These are phyloP conservation scores for Acanthamoeba sp. DNA, from an alignment of 208 protist genomes.

Conservation along the genomic window DNA sequence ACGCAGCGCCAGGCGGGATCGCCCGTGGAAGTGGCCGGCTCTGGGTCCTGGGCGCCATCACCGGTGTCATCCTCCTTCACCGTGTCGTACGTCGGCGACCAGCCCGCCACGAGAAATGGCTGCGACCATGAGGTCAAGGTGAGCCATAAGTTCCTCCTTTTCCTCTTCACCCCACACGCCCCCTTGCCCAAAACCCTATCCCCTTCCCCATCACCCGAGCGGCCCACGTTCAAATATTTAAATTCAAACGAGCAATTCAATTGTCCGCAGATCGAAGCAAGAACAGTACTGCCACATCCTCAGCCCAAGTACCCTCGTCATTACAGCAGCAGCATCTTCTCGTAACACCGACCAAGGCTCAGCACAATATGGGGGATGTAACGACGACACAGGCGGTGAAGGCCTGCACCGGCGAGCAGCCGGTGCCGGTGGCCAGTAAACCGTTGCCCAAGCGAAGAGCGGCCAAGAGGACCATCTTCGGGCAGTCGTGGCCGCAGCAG, in stretches of 20 bases:
- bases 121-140: not conserved
- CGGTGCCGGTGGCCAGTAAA: not conserved
- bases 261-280: not conserved
- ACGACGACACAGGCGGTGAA: not conserved
- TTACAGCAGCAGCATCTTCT: too few species aligned
- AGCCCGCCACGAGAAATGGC: not conserved
- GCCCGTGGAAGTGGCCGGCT: not conserved
- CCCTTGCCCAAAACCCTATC: too few species aligned
- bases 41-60: not conserved
- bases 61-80: constrained; percentile 4
- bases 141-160: not conserved
- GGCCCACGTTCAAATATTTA: not conserved
- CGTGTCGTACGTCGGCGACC: not conserved
- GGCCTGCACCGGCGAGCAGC: not conserved
- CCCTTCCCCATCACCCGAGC: not conserved
- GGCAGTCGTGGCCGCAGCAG: not conserved
- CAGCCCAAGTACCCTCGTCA: too few species aligned
- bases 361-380: not conserved
- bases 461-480: not conserved
- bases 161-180: not conserved
- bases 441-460: not conserved
- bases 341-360: too few species aligned
- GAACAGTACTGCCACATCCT: not conserved
- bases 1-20: not conserved
- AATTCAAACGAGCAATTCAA: not conserved